These are phyloP conservation scores for Dentipellis fragilis DNA, from an alignment of 768 basidiomycete genomes.

Conservation along the genomic window DNA sequence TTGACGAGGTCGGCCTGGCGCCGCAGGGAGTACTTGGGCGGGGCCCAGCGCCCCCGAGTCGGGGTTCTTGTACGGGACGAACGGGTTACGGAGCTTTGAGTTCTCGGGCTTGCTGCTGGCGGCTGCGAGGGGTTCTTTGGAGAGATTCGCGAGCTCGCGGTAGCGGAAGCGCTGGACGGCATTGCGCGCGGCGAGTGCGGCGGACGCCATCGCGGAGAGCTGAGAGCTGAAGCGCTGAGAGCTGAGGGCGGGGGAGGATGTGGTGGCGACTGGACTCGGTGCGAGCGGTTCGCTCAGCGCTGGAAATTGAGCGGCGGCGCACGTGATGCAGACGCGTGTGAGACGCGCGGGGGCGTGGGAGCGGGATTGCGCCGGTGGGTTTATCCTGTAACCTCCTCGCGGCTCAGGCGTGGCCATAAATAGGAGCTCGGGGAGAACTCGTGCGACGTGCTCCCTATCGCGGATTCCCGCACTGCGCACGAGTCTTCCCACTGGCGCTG, in stretches of 20 bases:
- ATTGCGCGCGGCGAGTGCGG: constrained; percentile 17
- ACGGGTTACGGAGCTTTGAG: constrained; percentile 44
- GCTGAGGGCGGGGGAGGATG: background rate
- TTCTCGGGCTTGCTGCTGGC: background rate
- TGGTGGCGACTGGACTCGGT: background rate
- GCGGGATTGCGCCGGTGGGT: no score
- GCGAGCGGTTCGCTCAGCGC: background rate
- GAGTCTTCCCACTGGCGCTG: no score
- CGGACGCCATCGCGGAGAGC: background rate
- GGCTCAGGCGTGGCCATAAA: no score
- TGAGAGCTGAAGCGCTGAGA: background rate
- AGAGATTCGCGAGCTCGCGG: constrained; percentile 31
- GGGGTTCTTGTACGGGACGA: constrained; percentile 52
- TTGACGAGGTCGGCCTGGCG: constrained; percentile 74
- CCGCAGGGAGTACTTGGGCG: constrained; percentile 62
- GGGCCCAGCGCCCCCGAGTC: constrained; percentile 56
- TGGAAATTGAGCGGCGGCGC: background rate
- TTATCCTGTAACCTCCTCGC: no score
- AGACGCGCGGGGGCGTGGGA: background rate
- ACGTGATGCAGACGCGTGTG: background rate
- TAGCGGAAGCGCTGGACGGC: constrained; percentile 37
- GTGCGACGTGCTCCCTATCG: no score
- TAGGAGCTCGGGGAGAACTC: no score
- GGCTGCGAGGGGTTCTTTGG: background rate
- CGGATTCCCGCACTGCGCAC: no score